Evolutionary conservation across 257 asterid species (phyloP).

Genomic region (Ligustrum vulgare): DNA sequence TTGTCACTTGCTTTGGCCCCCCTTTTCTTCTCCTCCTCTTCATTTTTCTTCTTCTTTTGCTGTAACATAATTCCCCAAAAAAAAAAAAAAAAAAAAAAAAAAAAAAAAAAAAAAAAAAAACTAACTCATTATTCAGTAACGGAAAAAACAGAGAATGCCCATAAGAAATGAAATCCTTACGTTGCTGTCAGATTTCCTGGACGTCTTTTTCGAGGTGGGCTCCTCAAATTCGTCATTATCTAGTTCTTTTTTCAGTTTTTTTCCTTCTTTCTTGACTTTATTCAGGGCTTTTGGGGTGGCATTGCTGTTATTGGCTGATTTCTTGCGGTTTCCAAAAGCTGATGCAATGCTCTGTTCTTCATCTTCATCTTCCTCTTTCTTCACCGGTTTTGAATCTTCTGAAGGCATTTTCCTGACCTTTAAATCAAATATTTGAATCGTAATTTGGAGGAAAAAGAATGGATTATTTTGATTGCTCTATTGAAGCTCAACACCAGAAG

Average conservation of each 20-base stretch:
- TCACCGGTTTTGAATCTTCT: constrained; percentile 19
- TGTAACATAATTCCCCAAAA: constrained; percentile 26
- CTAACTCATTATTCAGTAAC: neutral
- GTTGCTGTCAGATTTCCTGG: constrained; percentile 17
- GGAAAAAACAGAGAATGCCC: neutral
- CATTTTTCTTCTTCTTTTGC: constrained; percentile 39
- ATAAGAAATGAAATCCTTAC: constrained; percentile 16
- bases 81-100: neutral
- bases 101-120: neutral
- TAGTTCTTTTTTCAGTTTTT: neutral
- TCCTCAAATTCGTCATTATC: constrained; percentile 3
- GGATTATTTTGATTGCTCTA: neutral
- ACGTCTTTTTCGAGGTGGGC: neutral
- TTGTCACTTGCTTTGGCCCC: constrained; percentile 40
- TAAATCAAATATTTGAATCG: neutral
- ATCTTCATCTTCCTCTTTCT: constrained; percentile 18
- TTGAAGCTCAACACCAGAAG: neutral
- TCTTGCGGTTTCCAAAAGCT: constrained; percentile 15
- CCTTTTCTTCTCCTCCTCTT: constrained; percentile 33
- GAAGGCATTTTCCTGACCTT: neutral
- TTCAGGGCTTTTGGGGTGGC: constrained; percentile 4
- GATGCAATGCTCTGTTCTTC: constrained; percentile 15
- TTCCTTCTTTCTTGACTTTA: constrained; percentile 15
- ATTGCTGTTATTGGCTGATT: neutral
- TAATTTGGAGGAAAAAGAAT: neutral